Conservation (phyloP, 352 stramenopile genomes). For the Phytophthora melonis region DNA sequence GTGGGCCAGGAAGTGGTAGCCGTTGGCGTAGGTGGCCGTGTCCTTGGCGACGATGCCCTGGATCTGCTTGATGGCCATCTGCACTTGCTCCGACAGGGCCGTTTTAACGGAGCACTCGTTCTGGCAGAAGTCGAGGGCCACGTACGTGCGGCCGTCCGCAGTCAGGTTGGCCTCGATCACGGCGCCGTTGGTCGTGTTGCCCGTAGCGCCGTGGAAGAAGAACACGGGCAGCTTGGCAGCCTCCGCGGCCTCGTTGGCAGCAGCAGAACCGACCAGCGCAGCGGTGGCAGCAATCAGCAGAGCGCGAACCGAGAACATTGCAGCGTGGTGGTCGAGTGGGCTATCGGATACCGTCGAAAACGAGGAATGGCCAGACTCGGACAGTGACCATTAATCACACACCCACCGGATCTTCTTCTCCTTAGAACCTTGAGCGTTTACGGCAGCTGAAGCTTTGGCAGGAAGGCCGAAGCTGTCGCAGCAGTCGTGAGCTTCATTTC, state of each 20-base stretch:
- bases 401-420: too few species aligned
- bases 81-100: conserved; percentile 50
- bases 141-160: conserved; percentile 48
- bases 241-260: conserved; percentile 27
- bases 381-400: background rate
- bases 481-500: conserved; percentile 17
- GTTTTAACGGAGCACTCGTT: conserved; percentile 47
- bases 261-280: conserved; percentile 26
- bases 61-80: conserved; percentile 62
- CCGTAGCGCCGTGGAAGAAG: conserved; percentile 63
- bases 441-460: conserved; percentile 2
- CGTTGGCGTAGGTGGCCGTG: conserved; percentile 39
- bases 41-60: conserved; percentile 45
- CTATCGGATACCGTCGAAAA: conserved; percentile 26
- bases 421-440: conserved; percentile 12
- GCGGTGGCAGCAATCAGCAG: conserved; percentile 22
- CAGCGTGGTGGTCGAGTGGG: conserved; percentile 6
- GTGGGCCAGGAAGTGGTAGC: conserved; percentile 65
- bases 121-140: conserved; percentile 59
- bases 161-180: conserved; percentile 53
- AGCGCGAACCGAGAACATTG: conserved; percentile 34
- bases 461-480: conserved; percentile 17
- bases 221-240: conserved; percentile 48
- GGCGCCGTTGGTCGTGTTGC: conserved; percentile 43
- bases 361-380: conserved; percentile 20